These are phyloP conservation scores for Scenedesmus sp. DNA, from an alignment of 163 green algal genomes.

Conservation along the genomic window DNA sequence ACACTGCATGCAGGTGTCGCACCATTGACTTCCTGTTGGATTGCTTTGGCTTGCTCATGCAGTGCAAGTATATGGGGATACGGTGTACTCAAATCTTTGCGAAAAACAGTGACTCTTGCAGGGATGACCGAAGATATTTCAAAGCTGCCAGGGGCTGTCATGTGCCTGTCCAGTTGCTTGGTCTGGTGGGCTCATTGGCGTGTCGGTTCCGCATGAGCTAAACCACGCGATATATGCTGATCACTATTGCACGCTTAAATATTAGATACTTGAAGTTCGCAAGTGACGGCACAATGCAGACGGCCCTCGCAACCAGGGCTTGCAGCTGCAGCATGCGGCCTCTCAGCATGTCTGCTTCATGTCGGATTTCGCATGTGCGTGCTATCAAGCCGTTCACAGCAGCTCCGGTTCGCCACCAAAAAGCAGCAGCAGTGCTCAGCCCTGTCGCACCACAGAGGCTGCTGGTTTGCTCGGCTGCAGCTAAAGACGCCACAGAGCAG, in stretches of 20 bases:
- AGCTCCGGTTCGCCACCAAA: background rate
- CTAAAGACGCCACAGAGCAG: background rate
- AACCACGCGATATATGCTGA: background rate
- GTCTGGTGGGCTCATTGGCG: background rate
- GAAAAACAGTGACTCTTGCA: background rate
- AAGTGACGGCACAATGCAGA: slow-evolving; percentile 7
- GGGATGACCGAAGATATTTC: background rate
- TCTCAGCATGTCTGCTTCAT: background rate
- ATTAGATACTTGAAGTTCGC: background rate
- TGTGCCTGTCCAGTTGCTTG: background rate
- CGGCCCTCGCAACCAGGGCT: background rate
- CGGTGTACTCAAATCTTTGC: too few species aligned
- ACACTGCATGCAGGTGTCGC: too few species aligned
- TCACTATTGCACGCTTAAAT: background rate
- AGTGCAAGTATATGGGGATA: too few species aligned
- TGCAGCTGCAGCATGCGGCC: slow-evolving; percentile 8
- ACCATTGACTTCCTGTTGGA: too few species aligned
- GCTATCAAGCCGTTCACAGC: background rate
- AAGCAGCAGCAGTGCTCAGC: background rate
- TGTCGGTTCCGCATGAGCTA: background rate
- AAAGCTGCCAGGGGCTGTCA: background rate
- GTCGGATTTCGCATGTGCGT: background rate
- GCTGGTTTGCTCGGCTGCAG: slow-evolving; percentile 1
- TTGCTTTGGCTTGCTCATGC: too few species aligned
- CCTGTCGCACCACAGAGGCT: slow-evolving; percentile 5